phyloP scores from a whole-genome alignment of 768 basidiomycete species.

The Pulveroboletus sp. region DNA sequence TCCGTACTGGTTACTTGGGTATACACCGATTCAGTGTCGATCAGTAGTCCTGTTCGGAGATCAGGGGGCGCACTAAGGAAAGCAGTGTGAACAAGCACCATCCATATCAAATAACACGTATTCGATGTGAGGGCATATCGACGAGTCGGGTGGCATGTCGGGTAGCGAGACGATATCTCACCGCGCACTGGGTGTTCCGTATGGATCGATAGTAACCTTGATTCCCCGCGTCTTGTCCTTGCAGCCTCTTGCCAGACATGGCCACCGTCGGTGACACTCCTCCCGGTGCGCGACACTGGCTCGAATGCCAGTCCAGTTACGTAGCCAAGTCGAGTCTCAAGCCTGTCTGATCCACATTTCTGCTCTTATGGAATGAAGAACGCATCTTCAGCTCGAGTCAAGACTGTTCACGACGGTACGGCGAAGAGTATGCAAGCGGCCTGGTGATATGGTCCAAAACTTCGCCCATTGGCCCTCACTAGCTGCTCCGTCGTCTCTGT shows the following conservation, averaged over 20 bases:
- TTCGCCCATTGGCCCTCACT: background rate
- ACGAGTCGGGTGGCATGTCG: conserved; percentile 9
- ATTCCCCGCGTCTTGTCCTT: too few relatives aligned
- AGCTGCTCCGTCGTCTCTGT: background rate
- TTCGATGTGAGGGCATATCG: conserved; percentile 34
- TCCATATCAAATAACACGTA: conserved; percentile 76
- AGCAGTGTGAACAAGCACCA: conserved; percentile 34
- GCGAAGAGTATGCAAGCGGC: background rate
- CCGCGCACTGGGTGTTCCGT: too few relatives aligned
- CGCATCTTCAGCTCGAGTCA: too few relatives aligned
- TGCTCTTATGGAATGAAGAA: too few relatives aligned
- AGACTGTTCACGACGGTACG: background rate
- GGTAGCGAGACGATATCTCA: background rate
- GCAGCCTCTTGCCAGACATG: too few relatives aligned
- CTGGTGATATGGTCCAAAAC: background rate
- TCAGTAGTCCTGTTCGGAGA: conserved; percentile 52
- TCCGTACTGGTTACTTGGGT: conserved; percentile 71
- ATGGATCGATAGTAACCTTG: too few relatives aligned
- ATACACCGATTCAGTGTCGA: conserved; percentile 74
- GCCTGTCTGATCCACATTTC: too few relatives aligned
- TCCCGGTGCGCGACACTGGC: too few relatives aligned
- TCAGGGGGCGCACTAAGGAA: background rate
- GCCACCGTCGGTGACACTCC: too few relatives aligned
- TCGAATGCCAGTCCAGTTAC: too few relatives aligned
- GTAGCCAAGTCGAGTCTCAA: too few relatives aligned